These are phyloP conservation scores for Ormosia semicastrata DNA, from an alignment of 306 rosid species.

Conservation along the genomic window DNA sequence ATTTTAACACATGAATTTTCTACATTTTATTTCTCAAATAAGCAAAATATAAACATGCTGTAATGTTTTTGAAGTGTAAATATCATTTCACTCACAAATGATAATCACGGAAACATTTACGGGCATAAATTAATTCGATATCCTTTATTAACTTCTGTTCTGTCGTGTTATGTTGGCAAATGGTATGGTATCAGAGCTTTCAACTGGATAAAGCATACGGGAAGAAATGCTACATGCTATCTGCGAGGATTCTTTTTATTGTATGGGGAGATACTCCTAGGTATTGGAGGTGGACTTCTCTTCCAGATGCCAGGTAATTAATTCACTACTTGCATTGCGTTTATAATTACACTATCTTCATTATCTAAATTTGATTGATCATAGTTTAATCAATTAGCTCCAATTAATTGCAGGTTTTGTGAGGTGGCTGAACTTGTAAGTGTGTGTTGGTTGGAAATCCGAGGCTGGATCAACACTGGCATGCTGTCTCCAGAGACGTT, in stretches of 20 bases:
- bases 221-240: conserved; percentile 76
- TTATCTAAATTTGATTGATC: neutral
- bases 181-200: conserved; percentile 52
- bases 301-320: conserved; percentile 31
- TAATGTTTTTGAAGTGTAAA: no score
- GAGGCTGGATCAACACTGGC: conserved; percentile 48
- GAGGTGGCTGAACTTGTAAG: conserved; percentile 63
- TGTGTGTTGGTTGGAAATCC: conserved; percentile 84
- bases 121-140: neutral
- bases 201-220: conserved; percentile 60
- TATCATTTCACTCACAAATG: neutral
- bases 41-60: no score
- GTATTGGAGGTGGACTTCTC: conserved; percentile 66
- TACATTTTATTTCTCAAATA: no score
- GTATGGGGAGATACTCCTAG: conserved; percentile 74
- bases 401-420: conserved; percentile 45
- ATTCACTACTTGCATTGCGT: neutral
- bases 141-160: neutral
- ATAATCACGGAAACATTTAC: neutral
- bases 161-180: neutral
- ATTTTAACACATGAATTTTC: no score
- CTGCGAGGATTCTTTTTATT: conserved; percentile 58
- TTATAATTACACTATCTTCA: neutral
- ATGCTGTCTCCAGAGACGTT: conserved; percentile 60
- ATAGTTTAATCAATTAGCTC: neutral